phyloP scores from a whole-genome alignment of 164 flowering plant genomes.

The Cinnamomum micranthum region DNA sequence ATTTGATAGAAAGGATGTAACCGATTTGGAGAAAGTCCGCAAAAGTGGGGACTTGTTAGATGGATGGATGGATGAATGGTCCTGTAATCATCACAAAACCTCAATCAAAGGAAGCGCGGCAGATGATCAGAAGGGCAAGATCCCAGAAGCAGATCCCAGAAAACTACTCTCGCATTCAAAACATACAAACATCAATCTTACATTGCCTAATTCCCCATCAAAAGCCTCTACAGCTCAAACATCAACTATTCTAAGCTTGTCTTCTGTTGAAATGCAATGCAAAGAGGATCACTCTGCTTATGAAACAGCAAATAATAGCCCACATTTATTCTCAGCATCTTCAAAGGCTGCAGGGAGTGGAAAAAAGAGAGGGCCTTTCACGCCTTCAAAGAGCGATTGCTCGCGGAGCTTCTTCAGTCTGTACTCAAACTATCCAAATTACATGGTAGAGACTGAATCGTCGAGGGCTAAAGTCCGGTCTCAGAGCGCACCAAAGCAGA shows the following conservation, averaged over 20 bases:
- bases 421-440: constrained; percentile 56
- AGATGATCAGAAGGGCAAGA: constrained; percentile 57
- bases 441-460: constrained; percentile 87
- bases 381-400: constrained; percentile 54
- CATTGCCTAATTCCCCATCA: constrained; percentile 38
- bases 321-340: constrained; percentile 43
- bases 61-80: constrained; percentile 46
- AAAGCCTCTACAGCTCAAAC: constrained; percentile 35
- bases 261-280: constrained; percentile 38
- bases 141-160: constrained; percentile 76
- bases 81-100: constrained; percentile 21
- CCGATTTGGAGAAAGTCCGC: constrained; percentile 16
- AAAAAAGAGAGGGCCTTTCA: constrained; percentile 40
- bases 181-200: constrained; percentile 12
- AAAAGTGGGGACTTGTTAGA: constrained; percentile 40
- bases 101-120: constrained; percentile 14
- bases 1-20: constrained; percentile 25
- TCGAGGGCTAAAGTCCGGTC: constrained; percentile 73
- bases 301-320: constrained; percentile 51
- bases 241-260: constrained; percentile 29
- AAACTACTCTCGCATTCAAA: constrained; percentile 43
- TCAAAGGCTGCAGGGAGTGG: constrained; percentile 38
- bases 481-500: constrained; percentile 81
- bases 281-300: constrained; percentile 28
- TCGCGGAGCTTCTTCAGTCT: constrained; percentile 43